Percentiles rank a stretch among this genome's conserved stretches.
Conservation (phyloP, 148 eudicot genomes). For the Silene uniflora region DNA sequence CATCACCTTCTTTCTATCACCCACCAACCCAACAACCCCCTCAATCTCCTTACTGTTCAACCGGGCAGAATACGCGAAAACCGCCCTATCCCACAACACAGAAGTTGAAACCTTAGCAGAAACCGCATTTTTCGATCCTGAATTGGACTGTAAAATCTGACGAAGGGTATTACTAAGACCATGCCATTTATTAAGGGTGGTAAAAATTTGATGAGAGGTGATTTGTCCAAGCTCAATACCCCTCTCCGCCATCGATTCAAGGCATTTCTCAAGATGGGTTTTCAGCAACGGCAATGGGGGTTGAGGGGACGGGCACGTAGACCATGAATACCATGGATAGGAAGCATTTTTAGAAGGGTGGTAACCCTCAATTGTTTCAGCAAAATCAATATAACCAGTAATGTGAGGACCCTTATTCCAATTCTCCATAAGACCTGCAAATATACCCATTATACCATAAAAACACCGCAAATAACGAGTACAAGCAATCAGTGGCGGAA, state of each 20-base stretch:
- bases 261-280: conserved; percentile 56
- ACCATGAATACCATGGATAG: conserved; percentile 63
- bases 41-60: conserved; percentile 44
- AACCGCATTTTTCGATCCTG: conserved; percentile 22
- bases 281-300: conserved; percentile 50
- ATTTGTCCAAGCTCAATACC: conserved; percentile 65
- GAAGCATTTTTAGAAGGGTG: conserved; percentile 73
- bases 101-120: conserved; percentile 37
- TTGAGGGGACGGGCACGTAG: conserved; percentile 46
- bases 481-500: no score
- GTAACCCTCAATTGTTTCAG: conserved; percentile 51
- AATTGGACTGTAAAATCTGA: conserved; percentile 29
- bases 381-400: conserved; percentile 81
- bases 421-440: conserved; percentile 58
- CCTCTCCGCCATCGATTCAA: conserved; percentile 64
- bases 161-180: conserved; percentile 48
- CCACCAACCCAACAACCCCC: conserved; percentile 40
- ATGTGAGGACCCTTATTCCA: conserved; percentile 88
- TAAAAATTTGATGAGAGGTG: conserved; percentile 68
- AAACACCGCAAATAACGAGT: no score
- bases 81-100: conserved; percentile 75
- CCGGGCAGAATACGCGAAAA: conserved; percentile 46
- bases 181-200: conserved; percentile 78
- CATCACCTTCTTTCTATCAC: conserved; percentile 34
- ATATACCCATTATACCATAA: neutral